Evolutionary conservation across 2,329 filamentous ascomycete genomes (phyloP).

Genomic region (Eurotiales sp.): DNA sequence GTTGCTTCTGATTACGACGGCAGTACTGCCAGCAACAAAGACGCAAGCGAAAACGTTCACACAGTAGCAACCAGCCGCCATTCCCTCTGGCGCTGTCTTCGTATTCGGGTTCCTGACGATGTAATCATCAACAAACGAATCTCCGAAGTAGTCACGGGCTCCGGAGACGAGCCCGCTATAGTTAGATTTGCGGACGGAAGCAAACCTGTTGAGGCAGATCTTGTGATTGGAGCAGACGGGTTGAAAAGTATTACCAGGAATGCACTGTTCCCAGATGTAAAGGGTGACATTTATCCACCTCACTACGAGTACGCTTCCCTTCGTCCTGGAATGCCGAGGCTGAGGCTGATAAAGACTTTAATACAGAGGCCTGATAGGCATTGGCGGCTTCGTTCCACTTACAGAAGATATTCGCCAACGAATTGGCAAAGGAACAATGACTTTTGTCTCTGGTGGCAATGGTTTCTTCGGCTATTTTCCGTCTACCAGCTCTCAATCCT

Average conservation of each 20-base stretch:
- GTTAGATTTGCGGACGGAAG: slow-evolving; percentile 35
- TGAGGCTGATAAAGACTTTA: too few relatives aligned
- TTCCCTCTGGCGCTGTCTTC: slow-evolving; percentile 36
- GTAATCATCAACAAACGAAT: slow-evolving; percentile 34
- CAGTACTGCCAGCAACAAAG: background rate
- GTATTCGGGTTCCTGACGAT: slow-evolving; percentile 31
- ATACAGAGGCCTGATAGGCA: slow-evolving; percentile 40
- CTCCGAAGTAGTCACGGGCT: slow-evolving; percentile 22
- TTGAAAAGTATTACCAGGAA: slow-evolving; percentile 34
- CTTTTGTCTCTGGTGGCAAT: slow-evolving; percentile 45
- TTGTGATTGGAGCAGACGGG: slow-evolving; percentile 44
- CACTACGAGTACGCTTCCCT: slow-evolving; percentile 35
- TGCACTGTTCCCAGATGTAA: slow-evolving; percentile 32
- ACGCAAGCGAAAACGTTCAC: slow-evolving; percentile 20
- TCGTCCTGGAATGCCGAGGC: background rate
- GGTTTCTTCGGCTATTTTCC: slow-evolving; percentile 52
- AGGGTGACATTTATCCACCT: slow-evolving; percentile 31
- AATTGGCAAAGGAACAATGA: slow-evolving; percentile 38
- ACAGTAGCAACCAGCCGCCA: slow-evolving; percentile 37
- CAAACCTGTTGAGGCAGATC: slow-evolving; percentile 32
- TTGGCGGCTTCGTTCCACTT: slow-evolving; percentile 45
- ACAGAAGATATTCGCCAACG: slow-evolving; percentile 22
- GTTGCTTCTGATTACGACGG: background rate
- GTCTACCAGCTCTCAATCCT: slow-evolving; percentile 21
- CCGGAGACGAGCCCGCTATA: slow-evolving; percentile 21